Conservation (phyloP, 192 early-diverging fungal species). For the Linnemannia hyalina region DNA sequence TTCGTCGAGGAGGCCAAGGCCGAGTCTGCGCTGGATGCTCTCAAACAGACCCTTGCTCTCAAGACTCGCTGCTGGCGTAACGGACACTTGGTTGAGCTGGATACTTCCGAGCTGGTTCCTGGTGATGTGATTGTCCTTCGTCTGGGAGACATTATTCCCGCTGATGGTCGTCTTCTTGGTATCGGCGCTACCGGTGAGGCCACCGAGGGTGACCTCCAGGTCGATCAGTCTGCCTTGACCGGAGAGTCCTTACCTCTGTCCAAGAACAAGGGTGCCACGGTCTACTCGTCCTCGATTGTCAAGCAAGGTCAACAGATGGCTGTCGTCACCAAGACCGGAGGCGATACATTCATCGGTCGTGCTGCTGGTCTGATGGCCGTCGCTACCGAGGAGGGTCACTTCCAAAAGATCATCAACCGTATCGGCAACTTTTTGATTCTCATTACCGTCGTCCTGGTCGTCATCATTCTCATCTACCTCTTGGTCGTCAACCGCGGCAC, state of each 20-base stretch:
- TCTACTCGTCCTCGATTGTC: slow-evolving; percentile 93
- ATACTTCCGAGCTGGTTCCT: slow-evolving; percentile 85
- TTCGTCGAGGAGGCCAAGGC: slow-evolving; percentile 95
- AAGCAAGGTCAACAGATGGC: slow-evolving; percentile 96
- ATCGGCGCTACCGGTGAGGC: slow-evolving; percentile 82
- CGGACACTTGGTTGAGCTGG: slow-evolving; percentile 78
- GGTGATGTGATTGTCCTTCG: slow-evolving; percentile 94
- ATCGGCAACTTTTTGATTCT: slow-evolving; percentile 95
- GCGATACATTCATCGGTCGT: slow-evolving; percentile 93
- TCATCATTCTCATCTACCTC: slow-evolving; percentile 86
- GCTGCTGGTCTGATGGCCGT: slow-evolving; percentile 93
- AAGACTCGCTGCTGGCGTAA: slow-evolving; percentile 88
- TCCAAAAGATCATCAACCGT: slow-evolving; percentile 94
- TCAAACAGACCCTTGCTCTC: slow-evolving; percentile 93
- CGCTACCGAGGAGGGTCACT: slow-evolving; percentile 94
- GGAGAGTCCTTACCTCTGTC: slow-evolving; percentile 94
- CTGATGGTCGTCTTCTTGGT: slow-evolving; percentile 88
- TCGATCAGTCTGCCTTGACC: slow-evolving; percentile 94
- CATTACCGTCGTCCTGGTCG: slow-evolving; percentile 80
- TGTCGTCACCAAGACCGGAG: slow-evolving; percentile 94
- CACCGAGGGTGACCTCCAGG: slow-evolving; percentile 81
- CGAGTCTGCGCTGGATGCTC: slow-evolving; percentile 93
- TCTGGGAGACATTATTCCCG: slow-evolving; percentile 95
- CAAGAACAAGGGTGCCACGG: slow-evolving; percentile 84
- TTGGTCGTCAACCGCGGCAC: slow-evolving; percentile 63